Conservation (phyloP, 129 eudicot species). For the Lactuca saligna region DNA sequence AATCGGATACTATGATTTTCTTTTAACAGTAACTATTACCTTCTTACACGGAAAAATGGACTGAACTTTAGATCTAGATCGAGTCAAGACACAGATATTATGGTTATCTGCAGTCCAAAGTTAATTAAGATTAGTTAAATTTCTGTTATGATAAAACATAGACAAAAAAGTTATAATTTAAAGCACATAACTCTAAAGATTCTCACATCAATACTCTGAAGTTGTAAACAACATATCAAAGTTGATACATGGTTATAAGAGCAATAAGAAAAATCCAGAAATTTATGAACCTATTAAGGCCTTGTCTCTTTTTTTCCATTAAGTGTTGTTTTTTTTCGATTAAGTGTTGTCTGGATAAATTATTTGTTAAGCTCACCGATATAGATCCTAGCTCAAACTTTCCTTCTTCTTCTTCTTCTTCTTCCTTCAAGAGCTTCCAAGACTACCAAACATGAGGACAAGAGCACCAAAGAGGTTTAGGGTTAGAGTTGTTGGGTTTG, state of each 20-base stretch:
- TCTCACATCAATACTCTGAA: background rate
- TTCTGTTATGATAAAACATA: background rate
- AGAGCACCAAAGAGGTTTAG: no score
- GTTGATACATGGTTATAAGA: background rate
- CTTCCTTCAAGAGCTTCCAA: no score
- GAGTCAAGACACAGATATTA: conserved; percentile 74
- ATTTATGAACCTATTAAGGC: no score
- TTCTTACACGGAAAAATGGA: conserved; percentile 98
- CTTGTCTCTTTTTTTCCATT: no score
- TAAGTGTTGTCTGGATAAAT: no score
- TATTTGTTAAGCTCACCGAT: no score
- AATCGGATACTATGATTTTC: background rate
- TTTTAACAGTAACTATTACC: conserved; percentile 58
- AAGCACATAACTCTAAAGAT: background rate
- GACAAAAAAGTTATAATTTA: background rate
- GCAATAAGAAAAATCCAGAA: background rate
- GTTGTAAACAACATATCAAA: conserved; percentile 4
- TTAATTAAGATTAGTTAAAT: conserved; percentile 14
- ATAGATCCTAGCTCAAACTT: no score
- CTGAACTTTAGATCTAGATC: conserved; percentile 81
- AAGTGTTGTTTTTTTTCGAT: no score
- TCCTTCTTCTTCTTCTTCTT: no score
- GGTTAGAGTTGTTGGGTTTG: no score
- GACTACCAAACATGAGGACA: no score
- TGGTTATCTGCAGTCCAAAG: conserved; percentile 63